Evolutionary conservation across 805 yeast genomes (phyloP).

Genomic region (Yarrowia sp.): DNA sequence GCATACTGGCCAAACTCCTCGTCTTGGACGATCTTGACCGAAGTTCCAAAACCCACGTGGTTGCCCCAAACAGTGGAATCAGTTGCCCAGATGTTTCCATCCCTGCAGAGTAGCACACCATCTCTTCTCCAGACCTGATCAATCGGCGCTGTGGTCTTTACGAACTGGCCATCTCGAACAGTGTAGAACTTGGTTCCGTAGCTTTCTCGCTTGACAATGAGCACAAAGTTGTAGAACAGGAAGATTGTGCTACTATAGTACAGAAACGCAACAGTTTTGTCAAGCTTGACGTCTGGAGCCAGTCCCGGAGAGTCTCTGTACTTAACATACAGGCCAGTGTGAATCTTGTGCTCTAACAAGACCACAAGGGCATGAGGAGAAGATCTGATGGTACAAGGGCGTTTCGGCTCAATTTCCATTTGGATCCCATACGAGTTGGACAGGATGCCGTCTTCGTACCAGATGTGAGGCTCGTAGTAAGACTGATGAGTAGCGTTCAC

Average conservation of each 20-base stretch:
- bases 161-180: neutral
- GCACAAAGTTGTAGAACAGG: neutral
- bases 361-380: neutral
- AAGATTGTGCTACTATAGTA: neutral
- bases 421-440: neutral
- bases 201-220: neutral
- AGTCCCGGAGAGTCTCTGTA: neutral
- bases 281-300: neutral
- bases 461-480: neutral
- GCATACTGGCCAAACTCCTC: neutral
- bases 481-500: too few species aligned
- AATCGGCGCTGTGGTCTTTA: neutral
- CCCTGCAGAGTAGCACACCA: neutral
- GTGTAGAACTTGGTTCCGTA: neutral
- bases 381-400: neutral
- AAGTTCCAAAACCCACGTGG: neutral
- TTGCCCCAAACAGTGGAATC: neutral
- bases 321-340: neutral
- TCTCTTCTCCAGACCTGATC: constrained; percentile 4
- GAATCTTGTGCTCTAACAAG: neutral
- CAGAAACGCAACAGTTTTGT: neutral
- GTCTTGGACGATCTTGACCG: neutral
- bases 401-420: neutral
- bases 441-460: neutral
- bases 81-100: neutral